Percentiles rank a stretch among this genome's conserved stretches.
These are phyloP conservation scores for Aureobasidium melanogenum DNA, from an alignment of 2,329 filamentous ascomycete genomes.

Conservation along the genomic window DNA sequence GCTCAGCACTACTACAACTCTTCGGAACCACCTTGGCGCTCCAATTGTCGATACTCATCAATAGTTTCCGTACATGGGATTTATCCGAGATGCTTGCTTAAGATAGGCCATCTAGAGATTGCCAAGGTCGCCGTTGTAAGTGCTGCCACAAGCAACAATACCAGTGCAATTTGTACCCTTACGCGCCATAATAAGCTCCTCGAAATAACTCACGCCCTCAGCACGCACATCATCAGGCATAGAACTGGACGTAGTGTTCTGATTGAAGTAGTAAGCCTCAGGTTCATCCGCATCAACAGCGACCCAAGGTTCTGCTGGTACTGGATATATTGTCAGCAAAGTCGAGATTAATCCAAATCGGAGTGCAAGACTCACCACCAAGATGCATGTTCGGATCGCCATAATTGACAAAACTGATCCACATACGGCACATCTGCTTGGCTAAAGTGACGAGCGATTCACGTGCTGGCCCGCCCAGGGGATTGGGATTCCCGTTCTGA, in stretches of 20 bases:
- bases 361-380: slow-evolving; percentile 16
- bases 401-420: slow-evolving; percentile 42
- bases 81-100: background rate
- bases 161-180: slow-evolving; percentile 18
- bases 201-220: slow-evolving; percentile 32
- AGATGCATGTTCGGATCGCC: slow-evolving; percentile 31
- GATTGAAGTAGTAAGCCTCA: slow-evolving; percentile 5
- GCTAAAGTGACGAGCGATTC: slow-evolving; percentile 36
- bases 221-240: slow-evolving; percentile 38
- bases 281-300: slow-evolving; percentile 11
- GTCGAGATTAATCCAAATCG: background rate
- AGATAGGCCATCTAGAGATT: background rate
- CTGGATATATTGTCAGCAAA: slow-evolving; percentile 17
- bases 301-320: background rate
- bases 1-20: background rate
- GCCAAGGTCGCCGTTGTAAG: slow-evolving; percentile 12
- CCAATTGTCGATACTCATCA: background rate
- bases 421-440: slow-evolving; percentile 42
- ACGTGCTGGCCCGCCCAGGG: slow-evolving; percentile 17
- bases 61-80: no score
- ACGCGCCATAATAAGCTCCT: slow-evolving; percentile 18
- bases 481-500: slow-evolving; percentile 21
- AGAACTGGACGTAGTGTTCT: background rate
- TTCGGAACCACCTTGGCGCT: background rate
- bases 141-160: slow-evolving; percentile 16